Conservation (phyloP, 208 protist species). For the Trypanosomatidae sp. region DNA sequence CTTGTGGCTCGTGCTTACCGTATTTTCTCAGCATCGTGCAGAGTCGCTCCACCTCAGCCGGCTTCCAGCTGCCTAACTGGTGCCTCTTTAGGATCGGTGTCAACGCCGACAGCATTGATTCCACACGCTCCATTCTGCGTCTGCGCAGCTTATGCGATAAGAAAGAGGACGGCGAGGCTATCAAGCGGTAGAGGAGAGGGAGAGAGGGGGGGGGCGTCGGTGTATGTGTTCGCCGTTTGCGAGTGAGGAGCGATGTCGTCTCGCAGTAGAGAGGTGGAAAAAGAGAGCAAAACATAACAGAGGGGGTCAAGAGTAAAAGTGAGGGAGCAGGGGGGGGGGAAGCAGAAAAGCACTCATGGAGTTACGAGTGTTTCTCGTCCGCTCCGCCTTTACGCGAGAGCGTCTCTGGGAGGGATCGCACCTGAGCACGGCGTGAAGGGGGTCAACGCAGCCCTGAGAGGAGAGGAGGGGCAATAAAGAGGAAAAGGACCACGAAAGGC, state of each 20-base stretch:
- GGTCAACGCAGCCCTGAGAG: neutral
- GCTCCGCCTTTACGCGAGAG: neutral
- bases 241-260: neutral
- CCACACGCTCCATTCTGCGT: slow-evolving; percentile 13
- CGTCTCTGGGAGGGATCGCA: neutral
- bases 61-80: slow-evolving; percentile 11
- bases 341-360: neutral
- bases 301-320: too few relatives aligned
- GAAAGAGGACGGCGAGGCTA: neutral
- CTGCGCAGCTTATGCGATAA: neutral
- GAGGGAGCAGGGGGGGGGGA: neutral
- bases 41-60: slow-evolving; percentile 20
- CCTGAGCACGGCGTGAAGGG: neutral
- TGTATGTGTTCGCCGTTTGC: neutral
- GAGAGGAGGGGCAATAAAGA: neutral
- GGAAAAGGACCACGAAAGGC: neutral
- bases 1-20: neutral
- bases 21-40: slow-evolving; percentile 24
- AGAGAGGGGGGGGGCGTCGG: neutral
- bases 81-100: slow-evolving; percentile 20
- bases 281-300: too few relatives aligned
- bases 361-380: neutral
- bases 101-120: slow-evolving; percentile 12
- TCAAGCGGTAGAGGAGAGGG: neutral
- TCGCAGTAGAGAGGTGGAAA: neutral